These are phyloP conservation scores for Phytophthora tentaculata DNA, from an alignment of 352 stramenopile genomes.

Conservation along the genomic window DNA sequence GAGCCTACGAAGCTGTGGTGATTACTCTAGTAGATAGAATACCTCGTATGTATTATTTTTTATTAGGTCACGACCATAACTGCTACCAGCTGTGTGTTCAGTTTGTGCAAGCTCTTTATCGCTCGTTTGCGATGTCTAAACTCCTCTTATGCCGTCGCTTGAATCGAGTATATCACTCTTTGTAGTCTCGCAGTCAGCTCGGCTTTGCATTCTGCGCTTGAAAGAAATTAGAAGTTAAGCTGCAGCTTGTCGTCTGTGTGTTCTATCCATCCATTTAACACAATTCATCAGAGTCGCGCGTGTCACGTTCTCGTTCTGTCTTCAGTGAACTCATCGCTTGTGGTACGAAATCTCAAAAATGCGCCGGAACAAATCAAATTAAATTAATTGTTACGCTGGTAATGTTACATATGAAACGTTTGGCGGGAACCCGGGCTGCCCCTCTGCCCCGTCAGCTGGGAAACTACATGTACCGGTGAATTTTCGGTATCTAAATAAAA, in stretches of 20 bases:
- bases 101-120: conserved; percentile 55
- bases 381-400: too few species aligned
- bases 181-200: conserved; percentile 57
- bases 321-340: too few species aligned
- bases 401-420: too few species aligned
- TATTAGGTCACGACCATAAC: too few species aligned
- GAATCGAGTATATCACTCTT: conserved; percentile 43
- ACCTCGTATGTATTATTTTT: too few species aligned
- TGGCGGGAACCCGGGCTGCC: too few species aligned
- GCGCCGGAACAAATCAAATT: too few species aligned
- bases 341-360: too few species aligned
- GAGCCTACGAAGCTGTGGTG: conserved; percentile 73
- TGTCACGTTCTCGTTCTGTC: too few species aligned
- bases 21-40: conserved; percentile 1
- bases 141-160: conserved; percentile 46
- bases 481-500: too few species aligned
- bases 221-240: conserved; percentile 35
- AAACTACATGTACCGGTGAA: too few species aligned
- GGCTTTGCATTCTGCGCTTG: conserved; percentile 45
- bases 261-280: conserved; percentile 71
- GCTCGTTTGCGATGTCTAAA: conserved; percentile 59
- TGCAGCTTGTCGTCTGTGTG: conserved; percentile 51
- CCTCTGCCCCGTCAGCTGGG: too few species aligned
- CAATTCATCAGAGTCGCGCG: conserved; percentile 70
- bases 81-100: conserved; percentile 59